A percentile compares a stretch with the other conserved stretches of the same genome.
Evolutionary conservation across 2,329 filamentous ascomycete species (phyloP).

Genomic region (Stagonosporopsis cucurbitacearum): DNA sequence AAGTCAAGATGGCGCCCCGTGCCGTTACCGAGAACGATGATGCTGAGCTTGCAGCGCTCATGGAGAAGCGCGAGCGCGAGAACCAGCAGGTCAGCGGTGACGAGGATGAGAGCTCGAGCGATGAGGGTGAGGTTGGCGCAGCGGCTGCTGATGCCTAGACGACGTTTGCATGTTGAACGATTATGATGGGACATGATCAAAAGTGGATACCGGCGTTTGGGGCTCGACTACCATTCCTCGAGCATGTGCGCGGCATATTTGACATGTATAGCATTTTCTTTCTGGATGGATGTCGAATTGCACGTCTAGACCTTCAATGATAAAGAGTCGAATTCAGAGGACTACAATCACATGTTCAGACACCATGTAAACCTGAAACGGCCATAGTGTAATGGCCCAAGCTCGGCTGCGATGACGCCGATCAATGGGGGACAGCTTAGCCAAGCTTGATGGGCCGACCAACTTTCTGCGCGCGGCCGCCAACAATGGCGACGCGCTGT

Average conservation of each 20-base stretch:
- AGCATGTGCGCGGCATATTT: slow-evolving; percentile 27
- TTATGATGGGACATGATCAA: slow-evolving; percentile 29
- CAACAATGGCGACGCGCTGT: slow-evolving; percentile 12
- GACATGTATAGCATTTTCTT: slow-evolving; percentile 28
- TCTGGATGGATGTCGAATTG: slow-evolving; percentile 14
- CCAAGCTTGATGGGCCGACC: slow-evolving; percentile 10
- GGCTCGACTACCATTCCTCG: slow-evolving; percentile 25
- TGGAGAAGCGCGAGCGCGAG: slow-evolving; percentile 98
- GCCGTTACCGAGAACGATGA: slow-evolving; percentile 99
- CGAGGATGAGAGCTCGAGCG: slow-evolving; percentile 93
- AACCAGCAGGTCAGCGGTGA: slow-evolving; percentile 98
- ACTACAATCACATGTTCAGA: not conserved
- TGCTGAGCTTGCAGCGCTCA: slow-evolving; percentile 92
- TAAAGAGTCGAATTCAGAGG: not conserved
- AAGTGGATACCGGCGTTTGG: slow-evolving; percentile 41
- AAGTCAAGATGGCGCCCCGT: slow-evolving; percentile 98
- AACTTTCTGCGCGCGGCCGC: slow-evolving; percentile 16
- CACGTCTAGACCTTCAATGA: slow-evolving; percentile 15
- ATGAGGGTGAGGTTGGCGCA: slow-evolving; percentile 73
- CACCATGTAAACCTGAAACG: not conserved
- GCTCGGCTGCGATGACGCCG: slow-evolving; percentile 12
- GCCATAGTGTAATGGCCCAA: not conserved
- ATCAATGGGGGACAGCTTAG: slow-evolving; percentile 4
- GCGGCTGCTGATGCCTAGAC: slow-evolving; percentile 45
- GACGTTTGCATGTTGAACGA: slow-evolving; percentile 22